These are phyloP conservation scores for Carex sylvatica DNA, from an alignment of 202 grass and related monocot genomes.

Conservation along the genomic window DNA sequence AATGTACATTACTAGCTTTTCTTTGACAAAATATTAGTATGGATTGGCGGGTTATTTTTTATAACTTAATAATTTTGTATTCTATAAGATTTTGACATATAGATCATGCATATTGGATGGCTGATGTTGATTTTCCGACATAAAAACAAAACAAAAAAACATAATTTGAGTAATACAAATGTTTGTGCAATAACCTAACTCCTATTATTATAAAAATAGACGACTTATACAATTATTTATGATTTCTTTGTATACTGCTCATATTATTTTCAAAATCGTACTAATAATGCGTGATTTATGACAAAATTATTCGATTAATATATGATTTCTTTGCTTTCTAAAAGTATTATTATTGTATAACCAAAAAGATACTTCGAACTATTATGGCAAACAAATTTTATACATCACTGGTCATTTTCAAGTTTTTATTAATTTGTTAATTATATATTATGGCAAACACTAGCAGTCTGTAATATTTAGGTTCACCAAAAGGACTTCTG, in stretches of 20 bases:
- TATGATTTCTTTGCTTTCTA: neutral
- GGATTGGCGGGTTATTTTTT: too few species aligned
- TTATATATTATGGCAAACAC: neutral
- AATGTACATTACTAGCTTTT: too few species aligned
- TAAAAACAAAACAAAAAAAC: too few species aligned
- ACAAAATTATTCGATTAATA: neutral
- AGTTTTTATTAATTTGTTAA: neutral
- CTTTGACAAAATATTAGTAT: too few species aligned
- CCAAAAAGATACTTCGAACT: neutral
- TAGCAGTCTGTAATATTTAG: neutral
- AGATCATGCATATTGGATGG: too few species aligned
- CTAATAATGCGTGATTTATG: neutral
- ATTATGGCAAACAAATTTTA: neutral
- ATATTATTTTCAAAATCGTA: neutral
- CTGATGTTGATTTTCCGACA: too few species aligned
- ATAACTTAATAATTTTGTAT: too few species aligned
- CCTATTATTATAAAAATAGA: too few species aligned
- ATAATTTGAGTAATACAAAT: too few species aligned
- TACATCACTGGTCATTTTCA: neutral
- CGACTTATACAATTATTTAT: too few species aligned
- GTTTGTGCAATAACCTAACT: too few species aligned
- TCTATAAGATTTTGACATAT: too few species aligned
- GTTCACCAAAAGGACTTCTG: neutral
- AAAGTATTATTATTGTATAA: neutral
- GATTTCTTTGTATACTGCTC: neutral